Percentiles rank a stretch among this genome's conserved stretches.
Conservation (phyloP, 208 protist genomes). For the Acanthamoeba sp. region DNA sequence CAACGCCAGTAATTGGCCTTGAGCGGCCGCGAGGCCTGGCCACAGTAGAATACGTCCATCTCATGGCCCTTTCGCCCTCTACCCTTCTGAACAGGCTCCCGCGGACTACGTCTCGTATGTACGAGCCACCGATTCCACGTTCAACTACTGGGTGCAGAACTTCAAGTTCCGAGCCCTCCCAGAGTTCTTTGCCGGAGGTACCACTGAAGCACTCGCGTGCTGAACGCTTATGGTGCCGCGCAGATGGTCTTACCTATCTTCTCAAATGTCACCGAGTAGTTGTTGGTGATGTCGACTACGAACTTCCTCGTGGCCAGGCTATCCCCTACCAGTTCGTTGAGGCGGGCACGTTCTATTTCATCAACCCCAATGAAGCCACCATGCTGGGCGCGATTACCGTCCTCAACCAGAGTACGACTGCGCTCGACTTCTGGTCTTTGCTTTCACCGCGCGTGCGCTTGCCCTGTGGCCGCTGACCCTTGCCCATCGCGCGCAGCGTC, state of each 20-base stretch:
- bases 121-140: constrained; percentile 9
- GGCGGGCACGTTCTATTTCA: not conserved
- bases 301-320: not conserved
- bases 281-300: not conserved
- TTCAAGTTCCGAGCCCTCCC: constrained; percentile 11
- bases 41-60: too few relatives aligned
- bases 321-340: constrained; percentile 3
- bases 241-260: too few relatives aligned
- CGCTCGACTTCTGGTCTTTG: too few relatives aligned
- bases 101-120: not conserved
- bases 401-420: constrained; percentile 20
- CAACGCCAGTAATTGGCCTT: too few relatives aligned
- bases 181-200: not conserved
- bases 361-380: not conserved
- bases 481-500: not conserved
- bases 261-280: not conserved
- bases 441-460: not conserved
- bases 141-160: constrained; percentile 56
- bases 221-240: not conserved
- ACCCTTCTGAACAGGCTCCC: not conserved
- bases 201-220: too few relatives aligned
- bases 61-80: too few relatives aligned
- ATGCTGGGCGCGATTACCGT: not conserved
- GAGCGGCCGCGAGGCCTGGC: too few relatives aligned
- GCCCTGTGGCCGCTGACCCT: not conserved